Percentiles rank a stretch among this genome's conserved stretches.
Conservation (phyloP, 148 eudicot genomes). For the Chenopodium album region DNA sequence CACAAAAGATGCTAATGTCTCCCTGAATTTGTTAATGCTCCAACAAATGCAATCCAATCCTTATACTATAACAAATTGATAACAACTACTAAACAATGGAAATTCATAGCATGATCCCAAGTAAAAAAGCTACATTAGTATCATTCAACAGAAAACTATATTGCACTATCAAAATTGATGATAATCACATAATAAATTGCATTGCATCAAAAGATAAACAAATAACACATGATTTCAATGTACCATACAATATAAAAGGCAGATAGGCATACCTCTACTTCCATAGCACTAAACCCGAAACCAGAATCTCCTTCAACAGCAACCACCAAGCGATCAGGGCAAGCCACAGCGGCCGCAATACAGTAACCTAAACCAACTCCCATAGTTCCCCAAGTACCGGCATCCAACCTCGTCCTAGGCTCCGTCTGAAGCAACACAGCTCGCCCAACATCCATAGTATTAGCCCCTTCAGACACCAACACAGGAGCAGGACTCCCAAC, state of each 20-base stretch:
- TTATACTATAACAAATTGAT: neutral
- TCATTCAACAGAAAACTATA: neutral
- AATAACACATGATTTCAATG: neutral
- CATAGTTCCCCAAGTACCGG: slow-evolving; percentile 99
- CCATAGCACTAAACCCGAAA: slow-evolving; percentile 97
- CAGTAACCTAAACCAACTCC: slow-evolving; percentile 98
- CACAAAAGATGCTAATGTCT: neutral
- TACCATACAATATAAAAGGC: neutral
- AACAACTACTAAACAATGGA: neutral
- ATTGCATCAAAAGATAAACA: neutral
- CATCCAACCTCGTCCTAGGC: slow-evolving; percentile 97
- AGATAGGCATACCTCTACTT: slow-evolving; percentile 76
- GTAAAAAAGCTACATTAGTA: neutral
- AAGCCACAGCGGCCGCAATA: slow-evolving; percentile 97
- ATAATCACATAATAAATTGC: neutral
- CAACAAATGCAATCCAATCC: neutral
- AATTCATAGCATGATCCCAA: neutral
- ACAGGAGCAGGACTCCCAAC: slow-evolving; percentile 88
- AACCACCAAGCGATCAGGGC: slow-evolving; percentile 91
- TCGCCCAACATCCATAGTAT: slow-evolving; percentile 95
- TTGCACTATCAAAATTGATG: neutral
- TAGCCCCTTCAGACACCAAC: slow-evolving; percentile 92
- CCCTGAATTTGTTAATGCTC: neutral
- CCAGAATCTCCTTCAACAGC: slow-evolving; percentile 99
- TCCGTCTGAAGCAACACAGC: slow-evolving; percentile 82